Evolutionary conservation across 345 rosid species (phyloP), one percentile per base, ranked within the genome.

Genomic region (Syzygium aromaticum): DNA sequence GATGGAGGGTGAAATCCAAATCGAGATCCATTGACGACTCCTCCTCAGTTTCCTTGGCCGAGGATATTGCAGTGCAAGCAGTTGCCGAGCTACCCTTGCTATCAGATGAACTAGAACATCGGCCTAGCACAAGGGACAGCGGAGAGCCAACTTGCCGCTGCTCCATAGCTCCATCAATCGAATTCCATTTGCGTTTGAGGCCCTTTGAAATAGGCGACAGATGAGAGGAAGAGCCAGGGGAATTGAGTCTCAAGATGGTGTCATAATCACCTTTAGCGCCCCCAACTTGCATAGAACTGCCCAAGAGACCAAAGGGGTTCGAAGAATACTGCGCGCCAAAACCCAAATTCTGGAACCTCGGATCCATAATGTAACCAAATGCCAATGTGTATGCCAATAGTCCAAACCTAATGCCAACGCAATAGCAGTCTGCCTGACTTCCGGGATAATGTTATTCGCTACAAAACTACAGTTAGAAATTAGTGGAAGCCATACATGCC

Each of bases 41-140:
- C 87, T 93, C 99, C 59, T 94, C 98, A 64, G 91, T 93, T 94
- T 94, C 98, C 93, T 94, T 98, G 67, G 96, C 93, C 21, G 98
- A 94, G 85, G 98, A 96, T 87, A 92, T 89, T 54, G 93, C 89
- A 61, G 95, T 93, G 90, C 94, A 93, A 89, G 92, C 96, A 89
- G 98, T 95, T 85, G 94, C 94, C 0, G 98, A 94, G 91, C 99
- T 96, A 84, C 94, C 99, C 91, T 94, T 96, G 89, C 98, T 96
- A 87, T 98, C 98, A 23, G 99, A 96, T 82, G 99, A 96, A 90
- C 98, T 95, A 15, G 96, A 86, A n/a, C 96, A 88, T 54, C 91
- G 92, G 57, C 96, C 98, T 28, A 98, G 91, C 89, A 98, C 94
- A 63, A 98, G 98, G 59, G 95, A 94, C 86, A 98, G 92, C 17